Conservation (phyloP, 2,329 filamentous ascomycete genomes). For the Penicillium sp. region DNA sequence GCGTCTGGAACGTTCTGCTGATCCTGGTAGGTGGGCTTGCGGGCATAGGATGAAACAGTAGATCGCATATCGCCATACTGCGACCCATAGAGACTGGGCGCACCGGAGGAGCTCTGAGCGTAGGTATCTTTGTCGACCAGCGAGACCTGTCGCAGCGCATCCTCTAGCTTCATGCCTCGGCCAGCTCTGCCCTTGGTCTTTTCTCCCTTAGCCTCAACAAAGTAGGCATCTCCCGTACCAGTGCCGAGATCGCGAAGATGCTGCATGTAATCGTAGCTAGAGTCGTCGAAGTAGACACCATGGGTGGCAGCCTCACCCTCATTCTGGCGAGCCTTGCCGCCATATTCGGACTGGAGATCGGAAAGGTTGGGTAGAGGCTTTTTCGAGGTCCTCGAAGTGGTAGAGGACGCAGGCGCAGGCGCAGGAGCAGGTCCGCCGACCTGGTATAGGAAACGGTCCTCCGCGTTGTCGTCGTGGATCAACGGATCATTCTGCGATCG, state of each 20-base stretch:
- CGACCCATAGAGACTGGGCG: conserved; percentile 40
- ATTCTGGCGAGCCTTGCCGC: conserved; percentile 69
- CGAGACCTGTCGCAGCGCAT: conserved; percentile 67
- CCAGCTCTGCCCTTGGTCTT: conserved; percentile 66
- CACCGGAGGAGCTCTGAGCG: conserved; percentile 24
- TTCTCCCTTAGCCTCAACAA: conserved; percentile 69
- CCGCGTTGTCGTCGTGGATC: conserved; percentile 87
- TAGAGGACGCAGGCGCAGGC: conserved; percentile 26
- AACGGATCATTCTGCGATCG: conserved; percentile 96
- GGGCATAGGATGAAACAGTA: conserved; percentile 71
- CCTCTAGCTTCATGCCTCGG: conserved; percentile 76
- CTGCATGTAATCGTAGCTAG: conserved; percentile 99
- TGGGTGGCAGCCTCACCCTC: conserved; percentile 95
- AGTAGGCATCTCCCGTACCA: conserved; percentile 71
- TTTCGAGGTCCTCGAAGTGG: conserved; percentile 35
- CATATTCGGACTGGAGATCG: conserved; percentile 76
- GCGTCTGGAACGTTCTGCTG: conserved; percentile 91
- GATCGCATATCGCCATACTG: conserved; percentile 45
- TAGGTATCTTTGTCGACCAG: conserved; percentile 42
- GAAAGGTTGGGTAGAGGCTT: conserved; percentile 61
- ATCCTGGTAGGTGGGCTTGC: conserved; percentile 78
- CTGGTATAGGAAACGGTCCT: conserved; percentile 86
- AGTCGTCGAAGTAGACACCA: conserved; percentile 93
- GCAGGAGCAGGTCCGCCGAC: conserved; percentile 44
- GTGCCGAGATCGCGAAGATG: conserved; percentile 86